Conservation (phyloP, 129 eudicot species). For the Ambrosia artemisiifolia region DNA sequence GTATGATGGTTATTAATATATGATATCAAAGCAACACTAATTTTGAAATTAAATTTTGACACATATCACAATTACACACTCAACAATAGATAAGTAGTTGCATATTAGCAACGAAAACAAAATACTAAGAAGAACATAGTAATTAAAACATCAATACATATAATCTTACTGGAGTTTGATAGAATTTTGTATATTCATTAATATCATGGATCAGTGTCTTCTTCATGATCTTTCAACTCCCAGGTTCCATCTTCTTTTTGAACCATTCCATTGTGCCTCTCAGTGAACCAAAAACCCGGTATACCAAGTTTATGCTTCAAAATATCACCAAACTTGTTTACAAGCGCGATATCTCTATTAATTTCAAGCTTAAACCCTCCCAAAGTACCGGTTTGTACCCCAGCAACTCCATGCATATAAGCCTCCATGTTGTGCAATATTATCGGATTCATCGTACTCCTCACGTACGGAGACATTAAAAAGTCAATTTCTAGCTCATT, state of each 20-base stretch:
- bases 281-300: slow-evolving; percentile 58
- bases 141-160: too few relatives aligned
- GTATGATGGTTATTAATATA: too few relatives aligned
- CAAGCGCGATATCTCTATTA: slow-evolving; percentile 47
- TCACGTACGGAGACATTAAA: slow-evolving; percentile 47
- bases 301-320: slow-evolving; percentile 54
- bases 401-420: slow-evolving; percentile 80
- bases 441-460: slow-evolving; percentile 42
- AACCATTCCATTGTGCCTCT: slow-evolving; percentile 67
- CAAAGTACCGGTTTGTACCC: slow-evolving; percentile 39
- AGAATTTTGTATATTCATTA: too few relatives aligned
- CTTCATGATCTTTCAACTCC: slow-evolving; percentile 62
- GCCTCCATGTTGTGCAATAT: slow-evolving; percentile 66
- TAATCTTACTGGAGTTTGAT: too few relatives aligned
- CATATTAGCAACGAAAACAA: too few relatives aligned
- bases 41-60: too few relatives aligned
- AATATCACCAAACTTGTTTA: slow-evolving; percentile 46
- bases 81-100: too few relatives aligned
- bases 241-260: slow-evolving; percentile 65
- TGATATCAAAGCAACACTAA: too few relatives aligned
- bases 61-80: too few relatives aligned
- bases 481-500: slow-evolving; percentile 47
- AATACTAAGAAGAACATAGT: too few relatives aligned
- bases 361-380: slow-evolving; percentile 63
- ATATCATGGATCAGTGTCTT: slow-evolving; percentile 22